Evolutionary conservation across 495 filamentous ascomycete species (phyloP).

Genomic region (Aspergillus nanangensis): DNA sequence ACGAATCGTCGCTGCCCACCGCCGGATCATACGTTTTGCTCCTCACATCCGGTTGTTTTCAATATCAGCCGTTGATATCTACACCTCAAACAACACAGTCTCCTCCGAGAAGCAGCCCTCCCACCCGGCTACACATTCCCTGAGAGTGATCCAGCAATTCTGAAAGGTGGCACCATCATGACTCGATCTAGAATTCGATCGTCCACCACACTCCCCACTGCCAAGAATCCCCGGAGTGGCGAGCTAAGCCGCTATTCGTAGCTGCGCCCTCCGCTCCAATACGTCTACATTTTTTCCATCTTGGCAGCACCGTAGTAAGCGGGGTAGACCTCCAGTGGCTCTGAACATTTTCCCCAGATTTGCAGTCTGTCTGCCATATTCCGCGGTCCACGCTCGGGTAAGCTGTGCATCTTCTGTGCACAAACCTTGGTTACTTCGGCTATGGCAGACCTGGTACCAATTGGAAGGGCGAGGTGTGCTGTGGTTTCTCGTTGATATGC

Average conservation of each 20-base stretch:
- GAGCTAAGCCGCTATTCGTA: background rate
- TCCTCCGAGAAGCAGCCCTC: no score
- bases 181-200: background rate
- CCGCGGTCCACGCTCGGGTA: constrained; percentile 4
- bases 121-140: no score
- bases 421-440: background rate
- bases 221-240: background rate
- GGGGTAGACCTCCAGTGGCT: constrained; percentile 4
- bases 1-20: no score
- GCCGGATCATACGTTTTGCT: no score
- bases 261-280: background rate
- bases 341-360: constrained; percentile 2
- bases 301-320: constrained; percentile 11
- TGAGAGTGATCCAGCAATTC: background rate
- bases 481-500: no score
- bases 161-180: background rate
- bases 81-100: no score
- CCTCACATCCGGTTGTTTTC: no score
- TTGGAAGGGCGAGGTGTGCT: background rate
- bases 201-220: background rate
- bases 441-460: background rate
- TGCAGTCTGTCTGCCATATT: constrained; percentile 1
- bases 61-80: no score
- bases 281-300: background rate
- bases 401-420: background rate